Evolutionary conservation across 148 eudicot genomes (phyloP).

Genomic region (Arbutus unedo): DNA sequence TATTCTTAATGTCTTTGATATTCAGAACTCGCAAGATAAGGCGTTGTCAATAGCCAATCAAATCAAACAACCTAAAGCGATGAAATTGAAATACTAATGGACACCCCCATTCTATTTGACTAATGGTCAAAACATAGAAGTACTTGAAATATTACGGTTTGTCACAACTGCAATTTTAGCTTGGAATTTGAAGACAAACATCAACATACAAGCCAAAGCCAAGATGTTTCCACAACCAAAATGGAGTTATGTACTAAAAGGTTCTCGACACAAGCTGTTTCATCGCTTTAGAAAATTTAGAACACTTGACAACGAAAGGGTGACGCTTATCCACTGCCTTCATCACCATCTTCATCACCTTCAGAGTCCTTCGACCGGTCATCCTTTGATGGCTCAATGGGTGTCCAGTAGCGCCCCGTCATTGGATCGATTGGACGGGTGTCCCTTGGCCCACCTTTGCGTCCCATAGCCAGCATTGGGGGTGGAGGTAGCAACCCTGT

Average conservation of each 20-base stretch:
- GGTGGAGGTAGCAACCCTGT: slow-evolving; percentile 93
- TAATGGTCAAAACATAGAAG: background rate
- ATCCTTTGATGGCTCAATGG: slow-evolving; percentile 28
- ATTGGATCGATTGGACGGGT: slow-evolving; percentile 66
- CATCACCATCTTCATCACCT: slow-evolving; percentile 26
- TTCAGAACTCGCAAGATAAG: background rate
- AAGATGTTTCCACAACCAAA: background rate
- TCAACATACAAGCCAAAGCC: background rate
- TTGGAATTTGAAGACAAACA: background rate
- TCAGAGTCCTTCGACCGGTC: slow-evolving; percentile 21
- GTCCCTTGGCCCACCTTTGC: slow-evolving; percentile 88
- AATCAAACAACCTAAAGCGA: background rate
- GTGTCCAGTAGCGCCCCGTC: slow-evolving; percentile 61
- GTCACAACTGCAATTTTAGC: background rate
- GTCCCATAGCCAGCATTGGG: slow-evolving; percentile 83
- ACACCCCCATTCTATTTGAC: background rate
- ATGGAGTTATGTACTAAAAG: background rate
- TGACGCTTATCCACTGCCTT: slow-evolving; percentile 15
- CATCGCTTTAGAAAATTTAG: background rate
- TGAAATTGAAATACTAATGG: background rate
- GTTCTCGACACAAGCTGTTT: background rate
- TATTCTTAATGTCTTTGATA: background rate
- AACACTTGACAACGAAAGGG: background rate
- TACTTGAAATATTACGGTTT: background rate
- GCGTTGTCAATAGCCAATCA: background rate